These are phyloP conservation scores for Irpex sp. DNA, from an alignment of 1,284 basidiomycete genomes.

Conservation along the genomic window DNA sequence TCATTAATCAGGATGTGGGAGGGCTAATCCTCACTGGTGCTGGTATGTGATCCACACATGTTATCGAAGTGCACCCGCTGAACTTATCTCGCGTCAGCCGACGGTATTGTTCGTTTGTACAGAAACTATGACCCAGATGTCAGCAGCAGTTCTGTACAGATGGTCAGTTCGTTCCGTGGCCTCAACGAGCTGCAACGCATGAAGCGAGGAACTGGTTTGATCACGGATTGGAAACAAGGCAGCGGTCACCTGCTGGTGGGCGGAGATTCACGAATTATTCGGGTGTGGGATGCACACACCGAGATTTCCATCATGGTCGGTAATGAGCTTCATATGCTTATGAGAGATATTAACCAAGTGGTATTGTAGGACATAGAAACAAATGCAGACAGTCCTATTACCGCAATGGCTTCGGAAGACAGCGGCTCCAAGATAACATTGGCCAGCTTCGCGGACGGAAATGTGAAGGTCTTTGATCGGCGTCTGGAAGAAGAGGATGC, in stretches of 20 bases:
- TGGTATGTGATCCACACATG: conserved; percentile 44
- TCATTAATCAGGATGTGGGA: conserved; percentile 95
- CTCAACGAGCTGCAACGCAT: conserved; percentile 76
- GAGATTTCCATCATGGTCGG: conserved; percentile 81
- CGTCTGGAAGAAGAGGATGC: conserved; percentile 82
- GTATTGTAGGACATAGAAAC: conserved; percentile 77
- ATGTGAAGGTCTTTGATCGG: conserved; percentile 89
- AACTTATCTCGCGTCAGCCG: conserved; percentile 48
- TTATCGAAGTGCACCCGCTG: background rate
- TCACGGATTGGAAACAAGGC: conserved; percentile 93
- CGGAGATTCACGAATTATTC: conserved; percentile 87
- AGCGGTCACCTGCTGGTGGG: conserved; percentile 84
- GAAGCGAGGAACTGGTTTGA: conserved; percentile 77
- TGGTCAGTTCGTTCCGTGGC: conserved; percentile 93
- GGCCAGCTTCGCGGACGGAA: conserved; percentile 92
- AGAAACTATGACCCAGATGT: conserved; percentile 80
- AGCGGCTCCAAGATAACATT: conserved; percentile 78
- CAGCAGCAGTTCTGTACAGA: conserved; percentile 67
- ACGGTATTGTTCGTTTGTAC: conserved; percentile 90
- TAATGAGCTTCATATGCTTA: conserved; percentile 7
- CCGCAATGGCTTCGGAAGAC: conserved; percentile 80
- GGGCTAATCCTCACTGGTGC: conserved; percentile 89
- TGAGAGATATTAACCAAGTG: conserved; percentile 11
- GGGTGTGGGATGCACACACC: conserved; percentile 94
- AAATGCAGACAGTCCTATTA: conserved; percentile 86